Base-by-base conservation (phyloP, 164 flowering plant genomes). In the Vitis cinerea region DNA sequence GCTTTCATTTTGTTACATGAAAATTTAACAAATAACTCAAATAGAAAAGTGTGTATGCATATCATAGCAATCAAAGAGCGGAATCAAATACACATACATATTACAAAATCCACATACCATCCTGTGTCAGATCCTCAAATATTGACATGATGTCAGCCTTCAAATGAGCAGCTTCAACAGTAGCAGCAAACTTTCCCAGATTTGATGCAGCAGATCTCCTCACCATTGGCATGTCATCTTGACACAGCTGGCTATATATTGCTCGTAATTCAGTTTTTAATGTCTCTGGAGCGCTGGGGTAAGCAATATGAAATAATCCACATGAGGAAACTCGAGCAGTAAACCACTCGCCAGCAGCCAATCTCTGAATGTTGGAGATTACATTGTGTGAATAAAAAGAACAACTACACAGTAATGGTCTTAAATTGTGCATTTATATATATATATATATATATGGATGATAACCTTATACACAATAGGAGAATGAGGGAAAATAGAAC, bases 191-290 rank as follows among this genome's bases (percentile, higher is more conserved):
- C 80, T 93, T 95, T 15, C 99, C 98, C 58, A 95, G 82, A 77
- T 95, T 95, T 50, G 98, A 83, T 27, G 98, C 99, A 81, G 98
- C 98, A 75, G 98, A 87, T 71, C 99, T 84, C 81, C 99, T 85
- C 64, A 95, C 99, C 99, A 93, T 95, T 17, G 98, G 99, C 97
- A 91, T 95, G 83, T 95, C 99, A 86, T 95, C 99, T 79, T 91
- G 98, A 80, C 98, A 93, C 74, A 95, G 79, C 66, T 95, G 99
- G 67, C 85, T 80, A 72, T 90, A 95, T 50, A 91, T 80, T 23
- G 93, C 66, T 66, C 97, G 74, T 19, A 95, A 73, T 77, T 95
- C 99, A 37, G 90, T 80, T 74, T 87, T 95, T 71, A 87, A 64
- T 70, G 68, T 63, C 72, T 95, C 99, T 27, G 97, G 82, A 44